Evolutionary conservation across 2,329 filamentous ascomycete genomes (phyloP).

Genomic region (Trichoderma koningii): DNA sequence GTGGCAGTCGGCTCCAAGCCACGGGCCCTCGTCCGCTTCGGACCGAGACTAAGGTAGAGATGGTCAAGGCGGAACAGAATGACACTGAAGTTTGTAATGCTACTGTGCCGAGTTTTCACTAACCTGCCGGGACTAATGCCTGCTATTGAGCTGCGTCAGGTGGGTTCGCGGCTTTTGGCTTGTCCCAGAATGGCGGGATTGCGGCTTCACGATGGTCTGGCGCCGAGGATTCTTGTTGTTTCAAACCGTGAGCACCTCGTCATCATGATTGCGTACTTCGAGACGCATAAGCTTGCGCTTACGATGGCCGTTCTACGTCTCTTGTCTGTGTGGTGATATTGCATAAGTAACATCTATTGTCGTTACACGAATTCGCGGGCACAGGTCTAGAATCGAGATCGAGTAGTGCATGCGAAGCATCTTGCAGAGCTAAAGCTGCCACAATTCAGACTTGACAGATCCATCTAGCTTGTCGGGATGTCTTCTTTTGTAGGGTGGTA

Average conservation of each 20-base stretch:
- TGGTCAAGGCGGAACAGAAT: too few species aligned
- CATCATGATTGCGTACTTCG: not conserved
- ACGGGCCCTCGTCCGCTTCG: too few species aligned
- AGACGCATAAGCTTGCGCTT: not conserved
- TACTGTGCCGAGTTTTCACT: too few species aligned
- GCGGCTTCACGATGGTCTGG: not conserved
- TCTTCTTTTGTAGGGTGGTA: not conserved
- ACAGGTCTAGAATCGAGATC: not conserved
- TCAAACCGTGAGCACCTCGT: not conserved
- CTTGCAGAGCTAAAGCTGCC: not conserved
- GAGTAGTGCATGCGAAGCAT: too few species aligned
- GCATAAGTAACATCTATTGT: not conserved
- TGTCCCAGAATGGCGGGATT: not conserved
- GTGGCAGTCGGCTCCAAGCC: too few species aligned
- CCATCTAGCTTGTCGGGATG: not conserved
- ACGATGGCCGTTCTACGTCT: not conserved
- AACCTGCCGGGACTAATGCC: too few species aligned
- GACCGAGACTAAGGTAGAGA: too few species aligned
- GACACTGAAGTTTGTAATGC: too few species aligned
- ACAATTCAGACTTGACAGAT: not conserved
- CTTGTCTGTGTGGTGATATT: not conserved
- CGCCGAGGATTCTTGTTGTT: not conserved
- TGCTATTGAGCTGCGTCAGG: not conserved
- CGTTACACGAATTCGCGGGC: not conserved
- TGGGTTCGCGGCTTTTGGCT: not conserved